Evolutionary conservation across 1,139 yeast species (phyloP), one percentile per base, ranked within the genome.

Genomic region (Sugiyamaella grinbergsii): DNA sequence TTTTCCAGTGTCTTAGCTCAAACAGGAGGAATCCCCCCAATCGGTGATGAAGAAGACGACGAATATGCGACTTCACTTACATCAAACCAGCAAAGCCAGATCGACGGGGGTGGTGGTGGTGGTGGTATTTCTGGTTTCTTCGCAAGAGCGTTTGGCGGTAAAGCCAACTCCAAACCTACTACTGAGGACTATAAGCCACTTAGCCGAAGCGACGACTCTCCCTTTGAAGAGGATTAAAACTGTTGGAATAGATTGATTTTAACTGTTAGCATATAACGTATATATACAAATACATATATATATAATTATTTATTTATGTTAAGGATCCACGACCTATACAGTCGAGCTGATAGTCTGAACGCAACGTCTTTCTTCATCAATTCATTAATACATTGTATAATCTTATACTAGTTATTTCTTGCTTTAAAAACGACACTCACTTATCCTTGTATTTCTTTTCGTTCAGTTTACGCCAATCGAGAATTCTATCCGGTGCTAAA

Each of bases 111-210:
- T 23, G 7, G 7, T 23, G 26, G 22, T 6, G 46, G 31, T 11
- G 29, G 47, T 8, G 51, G 51, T 13, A 29, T 48, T n/a, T 37
- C 42, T 3, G 43, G 43, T 2, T 42, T 47, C 19, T 13, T 48
- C n/a, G 28, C 46, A 11, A 37, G 38, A 28, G 18, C 34, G n/a
- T 37, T 45, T 45, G 37, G 32, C n/a, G 41, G 47, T 23, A 23
- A 23, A n/a, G 41, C 11, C 16, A 40, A 40, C 20, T 15, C 18
- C 13, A 26, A n/a, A 16, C 26, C 8, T 11, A 5, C 37, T 16
- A 16, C 42, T 16, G 44, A 50, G 11, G 49, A 50, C 16, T 50
- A 50, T 22, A 40, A 34, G 24, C 53, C 53, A 5, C 33, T 48
- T 4, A 31, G 32, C 38, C 42, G 42, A 11, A 32, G 24, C 20